Evolutionary conservation across 768 basidiomycete species (phyloP), one percentile per base, ranked within the genome.

Genomic region (Hygrophoropsis aurantiaca): DNA sequence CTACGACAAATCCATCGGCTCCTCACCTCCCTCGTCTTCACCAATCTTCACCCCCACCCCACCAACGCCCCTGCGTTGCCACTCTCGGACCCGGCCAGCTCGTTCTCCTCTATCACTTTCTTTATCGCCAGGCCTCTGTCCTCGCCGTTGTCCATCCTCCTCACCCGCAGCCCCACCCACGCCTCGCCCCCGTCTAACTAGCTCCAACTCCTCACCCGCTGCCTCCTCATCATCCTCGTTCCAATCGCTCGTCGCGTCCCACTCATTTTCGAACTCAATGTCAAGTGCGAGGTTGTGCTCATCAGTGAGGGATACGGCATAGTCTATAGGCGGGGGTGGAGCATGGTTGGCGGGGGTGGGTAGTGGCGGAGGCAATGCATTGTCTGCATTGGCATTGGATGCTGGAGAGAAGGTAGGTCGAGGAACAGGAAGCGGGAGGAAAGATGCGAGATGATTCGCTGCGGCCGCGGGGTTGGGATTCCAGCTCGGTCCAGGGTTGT

Each of bases 161-260:
- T 11, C 40, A 3, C 44, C 38, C 7, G 15, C 35, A 11, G 18
- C 26, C 23, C 36, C 50, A 9, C 27, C 40, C 15, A 15, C 15
- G 10, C 47, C 40, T 9, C 41, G 50, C 44, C 50, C 21, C 54
- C 35, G 83, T 79, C 66, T 85, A 88, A 61, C 88, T 4, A 90
- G 60, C 39, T 75, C 76, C 44, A 80, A 81, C 64, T 92, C 87
- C 57, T 90, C 88, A 18, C 61, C 64, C 16, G 80, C 80, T 3
- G 84, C 86, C 49, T 91, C 88, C 2, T 85, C 83, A 56, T 91
- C 89, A 52, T 91, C 89, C 63, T 90, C 89, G 63, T 91, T 91
- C 87, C 89, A 91, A 67, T 90, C 88, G 55, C 89, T 90, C 42
- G 86, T 89, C 34, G 87, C 81, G 64, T 91, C 90, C 89, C 90